phyloP scores from a whole-genome alignment of 164 flowering plant species.

The Vitis riparia region DNA sequence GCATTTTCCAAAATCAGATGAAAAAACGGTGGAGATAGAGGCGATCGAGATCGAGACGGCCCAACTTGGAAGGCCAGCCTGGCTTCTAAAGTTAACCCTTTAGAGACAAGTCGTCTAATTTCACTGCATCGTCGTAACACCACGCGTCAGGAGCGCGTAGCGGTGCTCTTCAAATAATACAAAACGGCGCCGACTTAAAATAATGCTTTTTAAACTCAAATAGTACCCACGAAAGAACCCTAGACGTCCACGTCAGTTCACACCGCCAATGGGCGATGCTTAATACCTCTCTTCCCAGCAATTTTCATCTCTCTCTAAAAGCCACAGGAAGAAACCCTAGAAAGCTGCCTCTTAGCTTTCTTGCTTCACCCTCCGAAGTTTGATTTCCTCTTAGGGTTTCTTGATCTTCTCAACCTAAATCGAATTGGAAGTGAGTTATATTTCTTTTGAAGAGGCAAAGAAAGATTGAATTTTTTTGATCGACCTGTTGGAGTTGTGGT shows the following conservation, averaged over 20 bases:
- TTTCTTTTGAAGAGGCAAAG: background rate
- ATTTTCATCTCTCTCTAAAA: background rate
- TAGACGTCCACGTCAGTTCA: conserved; percentile 11
- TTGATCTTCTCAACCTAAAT: background rate
- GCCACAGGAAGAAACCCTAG: background rate
- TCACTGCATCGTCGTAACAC: background rate
- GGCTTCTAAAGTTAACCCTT: background rate
- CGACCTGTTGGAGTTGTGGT: conserved; percentile 1
- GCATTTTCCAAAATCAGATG: no score
- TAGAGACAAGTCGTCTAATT: no score
- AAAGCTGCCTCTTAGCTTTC: background rate
- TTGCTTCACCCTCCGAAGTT: background rate
- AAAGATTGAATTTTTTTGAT: background rate
- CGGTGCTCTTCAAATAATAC: background rate
- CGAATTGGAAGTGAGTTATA: background rate
- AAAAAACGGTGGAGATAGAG: no score
- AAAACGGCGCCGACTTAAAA: conserved; percentile 13
- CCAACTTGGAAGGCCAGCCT: no score
- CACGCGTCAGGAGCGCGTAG: background rate
- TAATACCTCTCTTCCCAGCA: background rate
- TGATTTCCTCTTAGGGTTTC: background rate
- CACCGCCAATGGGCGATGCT: background rate
- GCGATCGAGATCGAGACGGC: no score
- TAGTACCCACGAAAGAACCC: background rate
- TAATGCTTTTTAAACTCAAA: background rate